Evolutionary conservation across 306 rosid genomes (phyloP), one percentile per base, ranked within the genome.

Genomic region (Gleditsia sinensis): DNA sequence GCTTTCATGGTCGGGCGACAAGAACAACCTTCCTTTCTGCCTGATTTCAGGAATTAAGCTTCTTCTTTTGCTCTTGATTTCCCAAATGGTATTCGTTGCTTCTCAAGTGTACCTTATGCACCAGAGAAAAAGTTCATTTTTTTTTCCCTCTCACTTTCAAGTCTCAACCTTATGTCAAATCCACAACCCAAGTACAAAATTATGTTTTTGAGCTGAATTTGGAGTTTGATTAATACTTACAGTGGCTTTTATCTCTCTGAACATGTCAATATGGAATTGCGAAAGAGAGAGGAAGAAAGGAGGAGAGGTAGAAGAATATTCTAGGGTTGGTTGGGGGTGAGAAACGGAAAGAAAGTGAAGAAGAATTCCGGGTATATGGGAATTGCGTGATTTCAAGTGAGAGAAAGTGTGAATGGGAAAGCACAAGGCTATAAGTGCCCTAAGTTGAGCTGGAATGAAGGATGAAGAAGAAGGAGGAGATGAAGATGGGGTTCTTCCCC

Each of bases 281-380:
- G 19, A 30, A 27, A 49, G 71, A 59, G 54, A 11, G 54, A 49
- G 48, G 19, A 10, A 24, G 33, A 21, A 17, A 48, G 4, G 11
- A 24, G 24, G 36, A 37, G 65, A 49, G 14, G 37, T 2, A 59
- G 3, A 27, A 59, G 56, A 53, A 55, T 55, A 71, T 16, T 57
- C 24, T 58, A 66, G 79, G 79, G 79, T 64, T 72, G 71, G 68
- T 54, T 42, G 72, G 37, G 68, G 76, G 46, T 79, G 76, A 65
- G 71, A 79, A 83, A 78, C 14, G 34, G 72, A 75, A 78, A 69
- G 82, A 82, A 43, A 73, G 42, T 68, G 80, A 37, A 53, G 46
- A 42, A 12, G 37, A 37, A 72, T 20, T 0, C 1, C 21, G 34
- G 78, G 54, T 42, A 42, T 82, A 34, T 46, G 65, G 66, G 81